Evolutionary conservation across 768 basidiomycete genomes (phyloP), one percentile per base, ranked within the genome.

Genomic region (Trametes elegans): DNA sequence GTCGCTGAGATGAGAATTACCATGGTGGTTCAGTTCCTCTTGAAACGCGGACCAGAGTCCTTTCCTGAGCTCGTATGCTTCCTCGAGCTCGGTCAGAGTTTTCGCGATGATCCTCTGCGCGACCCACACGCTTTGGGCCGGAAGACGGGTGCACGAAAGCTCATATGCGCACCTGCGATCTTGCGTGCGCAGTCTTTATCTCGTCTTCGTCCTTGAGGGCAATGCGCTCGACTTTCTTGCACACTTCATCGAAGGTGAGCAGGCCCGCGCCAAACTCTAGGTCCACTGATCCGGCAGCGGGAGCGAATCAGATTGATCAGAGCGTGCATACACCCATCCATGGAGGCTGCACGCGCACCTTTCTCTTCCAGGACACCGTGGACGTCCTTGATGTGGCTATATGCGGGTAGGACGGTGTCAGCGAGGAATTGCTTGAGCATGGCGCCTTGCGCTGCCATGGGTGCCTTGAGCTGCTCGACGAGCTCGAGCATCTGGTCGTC

Each of bases 11-110:
- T 34, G 23, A 27, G 53, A 65, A 45, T 67, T 73, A 87, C 85
- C 79, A 59, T 76, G 75, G 49, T 74, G 70, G 34, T 76, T 70
- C 26, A 84, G 59, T 13, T 62, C 68, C 18, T 68, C 67, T 49
- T 83, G 73, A 39, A 84, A 74, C 10, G 76, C 67, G 24, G 65
- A 50, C 76, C 85, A 84, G 28, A 87, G 75, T 39, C 63, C 63
- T 14, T 81, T 78, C 34, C 84, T 76, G 32, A 71, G 68, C 35
- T 62, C 63, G 63, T 77, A 80, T 39, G 81, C 77, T 55, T 75
- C 73, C 53, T 77, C 72, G 29, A 88, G 74, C 52, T 79, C 71
- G 21, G 62, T 62, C 36, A 80, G 68, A 10, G 83, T 68, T 7
- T 65, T 61, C 11, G 73, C 67, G 5, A 81, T 72, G 26, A 71